Evolutionary conservation across 2,329 filamentous ascomycete genomes (phyloP).

Genomic region (Aspergillus alliaceus): DNA sequence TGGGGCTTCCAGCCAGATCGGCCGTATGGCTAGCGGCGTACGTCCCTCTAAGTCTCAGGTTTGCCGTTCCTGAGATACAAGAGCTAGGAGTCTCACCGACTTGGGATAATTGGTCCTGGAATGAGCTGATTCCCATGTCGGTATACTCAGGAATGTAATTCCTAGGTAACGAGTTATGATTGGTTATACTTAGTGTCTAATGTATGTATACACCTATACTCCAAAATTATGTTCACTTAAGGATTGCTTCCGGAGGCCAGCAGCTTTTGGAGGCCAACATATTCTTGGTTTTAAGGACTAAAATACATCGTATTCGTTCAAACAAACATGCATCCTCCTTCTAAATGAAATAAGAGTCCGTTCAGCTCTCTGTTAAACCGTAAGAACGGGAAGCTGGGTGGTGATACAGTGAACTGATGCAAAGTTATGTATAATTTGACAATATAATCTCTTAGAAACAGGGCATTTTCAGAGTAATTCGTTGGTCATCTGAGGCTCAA

Average conservation of each 20-base stretch:
- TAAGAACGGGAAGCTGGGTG: neutral
- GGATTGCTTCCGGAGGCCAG: neutral
- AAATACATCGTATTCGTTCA: neutral
- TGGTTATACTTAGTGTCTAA: neutral
- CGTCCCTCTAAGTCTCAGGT: neutral
- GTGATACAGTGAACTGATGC: neutral
- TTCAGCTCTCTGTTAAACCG: neutral
- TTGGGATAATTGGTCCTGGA: neutral
- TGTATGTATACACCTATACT: neutral
- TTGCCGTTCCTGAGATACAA: neutral
- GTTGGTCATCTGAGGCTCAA: neutral
- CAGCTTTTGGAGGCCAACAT: neutral
- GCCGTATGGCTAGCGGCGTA: neutral
- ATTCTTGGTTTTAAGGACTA: neutral
- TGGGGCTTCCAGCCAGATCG: neutral
- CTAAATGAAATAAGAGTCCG: neutral
- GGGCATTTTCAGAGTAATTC: neutral
- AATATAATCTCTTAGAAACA: neutral
- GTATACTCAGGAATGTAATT: neutral
- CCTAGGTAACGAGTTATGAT: neutral
- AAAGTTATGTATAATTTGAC: neutral
- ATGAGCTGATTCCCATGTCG: neutral
- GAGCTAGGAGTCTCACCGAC: neutral
- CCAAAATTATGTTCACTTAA: neutral
- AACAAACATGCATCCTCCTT: neutral